Evolutionary conservation across 345 rosid genomes (phyloP).

Genomic region (Gossypium raimondii): DNA sequence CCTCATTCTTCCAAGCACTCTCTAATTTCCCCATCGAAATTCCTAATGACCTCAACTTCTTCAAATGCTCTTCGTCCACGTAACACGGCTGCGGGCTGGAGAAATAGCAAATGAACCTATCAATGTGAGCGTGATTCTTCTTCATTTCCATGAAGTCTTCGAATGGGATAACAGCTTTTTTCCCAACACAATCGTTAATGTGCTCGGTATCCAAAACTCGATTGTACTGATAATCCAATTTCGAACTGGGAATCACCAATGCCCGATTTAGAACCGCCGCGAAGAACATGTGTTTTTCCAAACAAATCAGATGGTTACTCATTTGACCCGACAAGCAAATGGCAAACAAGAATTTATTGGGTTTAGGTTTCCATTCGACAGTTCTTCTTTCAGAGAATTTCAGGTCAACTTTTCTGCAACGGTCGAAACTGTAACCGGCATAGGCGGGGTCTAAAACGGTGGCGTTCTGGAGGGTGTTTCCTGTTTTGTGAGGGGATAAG

Average conservation of each 20-base stretch:
- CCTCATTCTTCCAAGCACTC: conserved; percentile 72
- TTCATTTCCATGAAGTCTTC: conserved; percentile 57
- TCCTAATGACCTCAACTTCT: conserved; percentile 70
- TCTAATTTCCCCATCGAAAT: conserved; percentile 67
- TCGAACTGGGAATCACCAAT: conserved; percentile 70
- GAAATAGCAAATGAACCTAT: conserved; percentile 70
- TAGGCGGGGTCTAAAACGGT: conserved; percentile 6
- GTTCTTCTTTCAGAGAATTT: conserved; percentile 38
- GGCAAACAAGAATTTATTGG: conserved; percentile 57
- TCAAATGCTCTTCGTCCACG: conserved; percentile 72
- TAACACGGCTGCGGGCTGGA: conserved; percentile 62
- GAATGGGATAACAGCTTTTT: conserved; percentile 57
- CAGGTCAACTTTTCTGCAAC: conserved; percentile 50
- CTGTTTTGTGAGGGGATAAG: conserved; percentile 50
- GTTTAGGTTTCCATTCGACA: conserved; percentile 70
- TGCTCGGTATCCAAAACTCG: conserved; percentile 69
- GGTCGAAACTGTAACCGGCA: conserved; percentile 24
- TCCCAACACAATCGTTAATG: conserved; percentile 65
- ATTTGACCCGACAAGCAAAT: conserved; percentile 87
- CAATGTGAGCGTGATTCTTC: conserved; percentile 55
- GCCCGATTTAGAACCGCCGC: conserved; percentile 65
- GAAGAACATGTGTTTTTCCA: conserved; percentile 91
- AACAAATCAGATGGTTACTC: conserved; percentile 90
- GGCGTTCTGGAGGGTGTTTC: conserved; percentile 20
- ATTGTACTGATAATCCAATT: conserved; percentile 66